A percentile compares a stretch with the other conserved stretches of the same genome.
These are phyloP conservation scores for Trichoderma citrinoviride DNA, from an alignment of 2,329 filamentous ascomycete genomes.

Conservation along the genomic window DNA sequence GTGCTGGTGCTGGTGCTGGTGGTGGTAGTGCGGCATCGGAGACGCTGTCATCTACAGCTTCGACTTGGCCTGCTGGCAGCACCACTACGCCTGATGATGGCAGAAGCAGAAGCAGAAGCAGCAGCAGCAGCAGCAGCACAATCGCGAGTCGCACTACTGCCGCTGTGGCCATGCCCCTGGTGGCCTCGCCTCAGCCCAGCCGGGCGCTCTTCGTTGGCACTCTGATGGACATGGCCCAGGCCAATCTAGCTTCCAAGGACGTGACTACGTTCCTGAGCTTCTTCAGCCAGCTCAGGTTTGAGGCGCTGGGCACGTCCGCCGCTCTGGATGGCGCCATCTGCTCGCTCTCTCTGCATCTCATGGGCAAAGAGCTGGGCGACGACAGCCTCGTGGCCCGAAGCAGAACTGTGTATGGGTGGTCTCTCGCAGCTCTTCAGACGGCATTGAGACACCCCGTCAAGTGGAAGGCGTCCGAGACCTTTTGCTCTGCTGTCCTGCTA, in stretches of 20 bases:
- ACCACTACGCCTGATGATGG: neutral
- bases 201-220: slow-evolving; percentile 35
- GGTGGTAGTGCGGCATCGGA: slow-evolving; percentile 23
- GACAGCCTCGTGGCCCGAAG: slow-evolving; percentile 35
- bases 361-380: slow-evolving; percentile 37
- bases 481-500: slow-evolving; percentile 42
- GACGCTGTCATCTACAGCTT: slow-evolving; percentile 26
- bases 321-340: slow-evolving; percentile 41
- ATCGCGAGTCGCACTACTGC: neutral
- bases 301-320: slow-evolving; percentile 36
- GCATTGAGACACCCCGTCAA: slow-evolving; percentile 38
- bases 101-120: neutral
- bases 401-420: slow-evolving; percentile 39
- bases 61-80: neutral
- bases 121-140: neutral
- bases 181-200: slow-evolving; percentile 24
- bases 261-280: slow-evolving; percentile 29
- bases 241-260: slow-evolving; percentile 25
- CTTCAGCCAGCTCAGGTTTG: slow-evolving; percentile 30
- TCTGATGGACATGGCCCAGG: slow-evolving; percentile 31
- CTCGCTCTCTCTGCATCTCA: slow-evolving; percentile 39
- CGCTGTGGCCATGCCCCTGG: slow-evolving; percentile 21
- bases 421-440: slow-evolving; percentile 37
- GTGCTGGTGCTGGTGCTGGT: slow-evolving; percentile 6
- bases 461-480: slow-evolving; percentile 42